phyloP scores from a whole-genome alignment of 23 red algal species.

The Chondrus crispus region DNA sequence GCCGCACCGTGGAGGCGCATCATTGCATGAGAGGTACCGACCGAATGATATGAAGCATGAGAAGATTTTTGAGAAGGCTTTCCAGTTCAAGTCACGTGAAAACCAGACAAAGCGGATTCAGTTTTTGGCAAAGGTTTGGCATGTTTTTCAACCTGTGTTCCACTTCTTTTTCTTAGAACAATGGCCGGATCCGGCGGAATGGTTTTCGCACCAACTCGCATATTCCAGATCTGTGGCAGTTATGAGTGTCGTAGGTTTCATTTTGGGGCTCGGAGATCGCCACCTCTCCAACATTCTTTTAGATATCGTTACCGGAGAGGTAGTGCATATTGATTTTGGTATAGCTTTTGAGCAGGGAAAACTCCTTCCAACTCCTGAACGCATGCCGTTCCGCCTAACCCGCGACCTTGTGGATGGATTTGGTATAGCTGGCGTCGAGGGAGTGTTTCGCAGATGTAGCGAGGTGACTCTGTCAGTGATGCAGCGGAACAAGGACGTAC shows the following conservation, averaged over 20 bases:
- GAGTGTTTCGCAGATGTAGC: constrained; percentile 76
- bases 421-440: constrained; percentile 89
- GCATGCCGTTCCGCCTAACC: constrained; percentile 94
- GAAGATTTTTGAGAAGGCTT: background rate
- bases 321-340: constrained; percentile 98
- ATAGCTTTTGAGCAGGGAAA: constrained; percentile 91
- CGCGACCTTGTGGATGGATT: constrained; percentile 92
- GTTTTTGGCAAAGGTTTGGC: constrained; percentile 34
- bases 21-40: constrained; percentile 49
- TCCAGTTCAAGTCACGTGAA: background rate
- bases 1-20: background rate
- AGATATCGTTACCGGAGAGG: constrained; percentile 68
- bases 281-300: constrained; percentile 94
- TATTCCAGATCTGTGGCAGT: constrained; percentile 94
- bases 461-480: constrained; percentile 82
- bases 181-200: constrained; percentile 59
- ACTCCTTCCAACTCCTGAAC: constrained; percentile 78
- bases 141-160: constrained; percentile 68
- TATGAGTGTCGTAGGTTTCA: constrained; percentile 91
- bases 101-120: background rate
- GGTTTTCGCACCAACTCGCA: constrained; percentile 77
- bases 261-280: constrained; percentile 94
- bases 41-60: constrained; percentile 45
- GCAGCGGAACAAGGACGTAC: constrained; percentile 71
- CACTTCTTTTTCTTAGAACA: constrained; percentile 73